phyloP scores from a whole-genome alignment of 2,329 filamentous ascomycete species.

The Clonostachys sp. region DNA sequence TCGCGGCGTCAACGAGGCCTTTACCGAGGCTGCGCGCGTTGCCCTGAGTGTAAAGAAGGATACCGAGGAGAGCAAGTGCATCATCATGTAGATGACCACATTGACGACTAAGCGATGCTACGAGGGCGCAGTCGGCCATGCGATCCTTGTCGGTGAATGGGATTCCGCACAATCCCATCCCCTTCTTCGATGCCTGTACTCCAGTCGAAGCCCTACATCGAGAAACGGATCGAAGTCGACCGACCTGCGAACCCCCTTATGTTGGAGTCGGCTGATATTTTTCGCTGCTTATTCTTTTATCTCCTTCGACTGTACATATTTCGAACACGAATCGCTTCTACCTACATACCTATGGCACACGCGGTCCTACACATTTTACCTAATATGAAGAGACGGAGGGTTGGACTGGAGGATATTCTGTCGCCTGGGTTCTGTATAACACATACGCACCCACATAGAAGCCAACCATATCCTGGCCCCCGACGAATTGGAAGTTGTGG shows the following conservation, averaged over 20 bases:
- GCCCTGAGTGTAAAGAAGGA: slow-evolving; percentile 71
- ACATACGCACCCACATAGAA: no score
- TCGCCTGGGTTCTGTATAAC: no score
- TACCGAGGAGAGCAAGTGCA: slow-evolving; percentile 57
- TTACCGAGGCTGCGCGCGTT: slow-evolving; percentile 94
- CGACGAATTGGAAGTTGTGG: no score
- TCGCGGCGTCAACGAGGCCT: slow-evolving; percentile 95
- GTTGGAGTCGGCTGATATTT: neutral
- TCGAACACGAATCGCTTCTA: no score
- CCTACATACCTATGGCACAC: no score
- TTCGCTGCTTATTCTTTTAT: neutral
- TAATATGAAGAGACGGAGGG: no score
- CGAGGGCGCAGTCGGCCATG: no score
- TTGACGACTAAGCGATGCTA: neutral
- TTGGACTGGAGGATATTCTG: no score
- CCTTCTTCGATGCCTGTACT: neutral
- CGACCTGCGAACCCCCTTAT: neutral
- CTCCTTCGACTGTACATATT: neutral
- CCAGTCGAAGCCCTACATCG: neutral
- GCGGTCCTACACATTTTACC: no score
- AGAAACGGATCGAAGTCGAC: no score
- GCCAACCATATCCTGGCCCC: no score
- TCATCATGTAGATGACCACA: slow-evolving; percentile 46
- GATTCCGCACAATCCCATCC: neutral
- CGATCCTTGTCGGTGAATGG: neutral